Evolutionary conservation across 495 filamentous ascomycete genomes (phyloP), one percentile per base, ranked within the genome.

Genomic region (Penicillium egyptiacum): DNA sequence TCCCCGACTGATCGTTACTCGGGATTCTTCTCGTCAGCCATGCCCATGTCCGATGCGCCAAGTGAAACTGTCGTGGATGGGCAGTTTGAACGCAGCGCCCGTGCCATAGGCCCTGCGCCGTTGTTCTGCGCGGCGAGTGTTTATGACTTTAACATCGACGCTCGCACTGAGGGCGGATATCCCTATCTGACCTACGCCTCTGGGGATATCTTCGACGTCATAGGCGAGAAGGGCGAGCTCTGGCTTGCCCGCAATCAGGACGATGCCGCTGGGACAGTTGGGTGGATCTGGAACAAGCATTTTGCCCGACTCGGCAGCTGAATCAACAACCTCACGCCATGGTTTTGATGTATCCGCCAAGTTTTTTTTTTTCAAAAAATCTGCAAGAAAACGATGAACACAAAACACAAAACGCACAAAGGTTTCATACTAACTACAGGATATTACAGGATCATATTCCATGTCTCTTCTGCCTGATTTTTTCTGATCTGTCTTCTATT

Each of bases 201-300:
- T 17, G 94, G 94, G 37, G 92, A 96, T 79, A 88, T 93, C 57
- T 94, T 92, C 66, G 89, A 95, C 74, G 87, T 92, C 54, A 89
- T 98, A 61, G 94, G 85, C 50, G 90, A 96, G 67, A 98, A 98
- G 70, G 94, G 94, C 50, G 94, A 98, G 75, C 86, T 98, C 16
- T 98, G 94, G 95, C 86, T 98, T 30, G 94, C 94, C 7, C 89
- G 88, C 67, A 98, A 98, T 66, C 94, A 98, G 71, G 94, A 98
- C 68, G 95, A 98, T 71, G 75, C 81, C 4, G 76, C 74, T 17
- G 79, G 83, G 22, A 78, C 84, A 58, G 83, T 97, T n/a, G 94
- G 94, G 41, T 98, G 94, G 94, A 96, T 98, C 59, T 98, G 94
- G 94, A 94, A 89, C 64, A 95, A 96, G 68, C 94, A 98, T 74